Conservation (phyloP, 495 filamentous ascomycete genomes). For the Amorphotheca resinae region DNA sequence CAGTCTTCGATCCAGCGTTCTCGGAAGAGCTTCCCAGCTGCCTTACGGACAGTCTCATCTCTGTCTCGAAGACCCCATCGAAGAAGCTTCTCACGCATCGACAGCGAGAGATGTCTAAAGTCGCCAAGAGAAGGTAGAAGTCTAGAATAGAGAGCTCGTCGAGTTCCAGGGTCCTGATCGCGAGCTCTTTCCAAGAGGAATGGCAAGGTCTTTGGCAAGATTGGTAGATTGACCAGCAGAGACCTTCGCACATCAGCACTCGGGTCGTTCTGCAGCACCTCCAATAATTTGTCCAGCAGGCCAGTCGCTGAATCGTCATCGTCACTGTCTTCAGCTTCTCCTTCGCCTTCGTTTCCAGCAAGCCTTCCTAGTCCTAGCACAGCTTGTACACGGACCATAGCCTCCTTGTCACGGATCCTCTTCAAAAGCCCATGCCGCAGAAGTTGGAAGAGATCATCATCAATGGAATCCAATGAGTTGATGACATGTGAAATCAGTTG, state of each 20-base stretch:
- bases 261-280: conserved; percentile 87
- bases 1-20: conserved; percentile 96
- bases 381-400: conserved; percentile 85
- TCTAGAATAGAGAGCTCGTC: conserved; percentile 76
- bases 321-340: conserved; percentile 55
- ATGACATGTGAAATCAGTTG: conserved; percentile 79
- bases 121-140: conserved; percentile 84
- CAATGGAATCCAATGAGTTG: conserved; percentile 81
- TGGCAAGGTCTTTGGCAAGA: conserved; percentile 68
- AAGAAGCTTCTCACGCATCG: conserved; percentile 89
- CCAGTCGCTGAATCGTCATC: conserved; percentile 43
- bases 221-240: conserved; percentile 77
- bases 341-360: conserved; percentile 68
- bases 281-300: conserved; percentile 70
- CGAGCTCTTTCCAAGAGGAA: conserved; percentile 85
- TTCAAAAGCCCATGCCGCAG: conserved; percentile 64
- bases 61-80: conserved; percentile 91
- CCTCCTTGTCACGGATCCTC: conserved; percentile 84
- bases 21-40: conserved; percentile 77
- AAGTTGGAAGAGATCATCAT: conserved; percentile 77
- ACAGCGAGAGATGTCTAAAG: conserved; percentile 90
- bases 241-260: conserved; percentile 85
- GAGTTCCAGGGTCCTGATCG: conserved; percentile 72
- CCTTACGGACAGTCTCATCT: conserved; percentile 88
- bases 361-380: conserved; percentile 77